Evolutionary conservation across 345 rosid genomes (phyloP), one percentile per base, ranked within the genome.

Genomic region (Eutrema heterophyllum): DNA sequence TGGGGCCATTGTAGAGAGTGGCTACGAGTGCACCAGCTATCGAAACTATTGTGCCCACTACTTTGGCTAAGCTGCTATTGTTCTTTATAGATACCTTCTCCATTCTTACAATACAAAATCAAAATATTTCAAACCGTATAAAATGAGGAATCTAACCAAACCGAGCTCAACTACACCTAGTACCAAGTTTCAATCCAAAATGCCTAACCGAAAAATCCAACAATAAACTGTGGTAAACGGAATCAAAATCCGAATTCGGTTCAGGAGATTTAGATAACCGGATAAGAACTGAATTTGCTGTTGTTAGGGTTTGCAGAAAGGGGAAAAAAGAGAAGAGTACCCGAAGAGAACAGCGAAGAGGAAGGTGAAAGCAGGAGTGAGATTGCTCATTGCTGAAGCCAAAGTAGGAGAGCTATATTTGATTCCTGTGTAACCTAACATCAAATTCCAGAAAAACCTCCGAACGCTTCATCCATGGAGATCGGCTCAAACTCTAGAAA

Each of bases 1-100:
- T 70, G 16, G 86, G 84, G 3, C 94, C 96, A 69, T 85, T 82
- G 73, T 86, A 88, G 36, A 83, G 85, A 49, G 91, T 88, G 33
- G 84, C 84, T n/a, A 83, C 65, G 16, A 89, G 84, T 62, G 94
- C 94, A 29, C 94, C 94, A 10, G 68, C 30, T 18, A 86, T 81
- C 0, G 89, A 85, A 32, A 84, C 78, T 49, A 83, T 7, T 4
- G 96, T 88, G 33, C 96, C 96, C 8, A 74, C 44, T 8, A 81
- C 53, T 80, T 88, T 92, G n/a, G 89, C 91, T 56, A 77, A 57
- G 82, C 86, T 73, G 75, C 84, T 83, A 41, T 30, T 71, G 76
- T 71, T 81, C 79, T 82, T 79, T 79, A 80, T 67, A 48, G 81
- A 71, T 2, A 88, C 77, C 40, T 74, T 84, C 75, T 92, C 97